Evolutionary conservation across 2,329 filamentous ascomycete species (phyloP), one percentile per base, ranked within the genome.

Genomic region (Calycina herbarum): DNA sequence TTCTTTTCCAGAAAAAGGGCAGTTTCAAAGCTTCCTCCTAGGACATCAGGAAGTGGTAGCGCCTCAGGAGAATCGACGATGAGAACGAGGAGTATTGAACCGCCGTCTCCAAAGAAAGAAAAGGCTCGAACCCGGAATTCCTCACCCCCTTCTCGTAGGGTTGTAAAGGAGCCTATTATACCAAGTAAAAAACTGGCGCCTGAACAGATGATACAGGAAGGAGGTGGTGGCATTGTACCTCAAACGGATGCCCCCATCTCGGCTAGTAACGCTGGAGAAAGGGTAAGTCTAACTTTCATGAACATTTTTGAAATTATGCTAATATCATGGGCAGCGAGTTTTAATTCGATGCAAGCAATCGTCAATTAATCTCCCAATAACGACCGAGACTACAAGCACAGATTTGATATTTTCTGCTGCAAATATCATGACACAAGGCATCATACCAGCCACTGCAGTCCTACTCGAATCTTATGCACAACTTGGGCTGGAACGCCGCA

Each of bases 231-330:
- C 3, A 71, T 76, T 64, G 73, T 85, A 1, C 82, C 85, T 29
- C 83, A 84, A 61, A 88, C 83, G 56, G 92, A 96, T 80, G 91
- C 91, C 27, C 93, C 93, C 1, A 82, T 89, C 10, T 93, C 92
- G 63, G 92, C 92, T 15, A 89, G 90, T 66, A 96, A 96, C 78
- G 86, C 90, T 67, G 89, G 89, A 57, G 91, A 94, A 74, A 83
- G 93, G 72, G 89, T 91, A 78, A 82, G 87, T 81, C 29, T 27
- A 35, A 8, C 27, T 40, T n/a, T n/a, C 20, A 8, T 58, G 59
- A 61, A 35, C 56, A 40, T 13, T 27, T 11, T 64, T 10, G 20
- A 51, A 61, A n/a, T n/a, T 40, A 48, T 69, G 66, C 74, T 79
- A 71, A 79, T 67, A 62, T 62, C 42, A 38, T 38, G 17, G 11